A percentile compares a stretch with the other conserved stretches of the same genome.
Evolutionary conservation across 139 green algal species (phyloP).

Genomic region (Tetradesmus obliquus): DNA sequence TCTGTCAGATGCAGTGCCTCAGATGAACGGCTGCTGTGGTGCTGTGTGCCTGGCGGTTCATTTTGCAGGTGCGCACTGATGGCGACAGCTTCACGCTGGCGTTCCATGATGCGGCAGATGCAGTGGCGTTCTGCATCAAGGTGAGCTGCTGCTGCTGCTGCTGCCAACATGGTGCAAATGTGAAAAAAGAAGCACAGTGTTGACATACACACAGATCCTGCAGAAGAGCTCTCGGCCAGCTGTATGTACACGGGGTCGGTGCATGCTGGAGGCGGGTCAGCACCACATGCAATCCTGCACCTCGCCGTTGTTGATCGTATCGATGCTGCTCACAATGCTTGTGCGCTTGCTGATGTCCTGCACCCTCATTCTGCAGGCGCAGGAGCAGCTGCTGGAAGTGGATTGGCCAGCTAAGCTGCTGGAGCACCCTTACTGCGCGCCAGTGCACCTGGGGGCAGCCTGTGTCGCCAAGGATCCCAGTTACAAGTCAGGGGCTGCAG

Average conservation of each 20-base stretch:
- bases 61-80: conserved; percentile 59
- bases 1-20: too few species aligned
- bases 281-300: too few species aligned
- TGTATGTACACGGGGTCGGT: neutral
- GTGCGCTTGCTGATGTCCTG: neutral
- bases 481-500: neutral
- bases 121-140: conserved; percentile 64
- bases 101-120: conserved; percentile 69
- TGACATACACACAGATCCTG: neutral
- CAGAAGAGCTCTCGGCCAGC: neutral
- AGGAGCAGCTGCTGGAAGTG: conserved; percentile 49
- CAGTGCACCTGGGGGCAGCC: conserved; percentile 48
- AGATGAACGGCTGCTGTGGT: neutral
- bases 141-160: conserved; percentile 34
- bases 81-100: conserved; percentile 64
- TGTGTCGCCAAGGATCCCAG: conserved; percentile 32
- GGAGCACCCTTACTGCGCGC: conserved; percentile 38
- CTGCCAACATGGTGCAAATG: neutral
- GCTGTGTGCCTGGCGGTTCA: neutral
- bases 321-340: too few species aligned
- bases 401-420: conserved; percentile 52
- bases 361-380: conserved; percentile 32
- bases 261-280: too few species aligned
- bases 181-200: neutral
- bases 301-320: too few species aligned